These are phyloP conservation scores for Leonotis leonurus DNA, from an alignment of 257 asterid genomes.

Conservation along the genomic window DNA sequence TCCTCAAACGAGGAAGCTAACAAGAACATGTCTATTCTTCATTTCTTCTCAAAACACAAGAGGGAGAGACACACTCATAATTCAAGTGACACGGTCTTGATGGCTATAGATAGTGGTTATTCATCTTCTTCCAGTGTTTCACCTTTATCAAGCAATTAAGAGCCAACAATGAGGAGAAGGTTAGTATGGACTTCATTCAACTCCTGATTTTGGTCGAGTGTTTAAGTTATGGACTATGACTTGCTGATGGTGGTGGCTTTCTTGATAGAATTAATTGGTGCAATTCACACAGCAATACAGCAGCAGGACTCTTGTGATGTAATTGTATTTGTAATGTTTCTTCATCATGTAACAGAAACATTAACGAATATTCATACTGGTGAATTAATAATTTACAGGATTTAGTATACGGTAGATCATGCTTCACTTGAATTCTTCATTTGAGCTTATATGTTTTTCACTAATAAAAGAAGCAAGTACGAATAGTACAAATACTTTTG, in stretches of 20 bases:
- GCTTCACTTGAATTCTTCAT: background rate
- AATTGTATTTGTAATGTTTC: background rate
- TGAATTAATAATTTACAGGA: background rate
- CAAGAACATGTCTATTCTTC: constrained; percentile 44
- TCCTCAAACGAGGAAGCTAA: constrained; percentile 15
- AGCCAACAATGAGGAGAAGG: background rate
- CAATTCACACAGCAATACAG: background rate
- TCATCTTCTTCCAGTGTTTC: constrained; percentile 25
- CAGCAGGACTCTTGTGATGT: background rate
- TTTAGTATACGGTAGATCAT: background rate
- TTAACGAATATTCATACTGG: too few species aligned
- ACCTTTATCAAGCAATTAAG: constrained; percentile 18
- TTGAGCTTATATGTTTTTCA: background rate
- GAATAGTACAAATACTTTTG: background rate
- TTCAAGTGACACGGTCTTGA: constrained; percentile 17
- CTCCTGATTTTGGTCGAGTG: background rate
- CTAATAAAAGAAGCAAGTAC: background rate
- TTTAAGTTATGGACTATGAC: background rate
- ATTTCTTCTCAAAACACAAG: constrained; percentile 52
- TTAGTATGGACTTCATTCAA: background rate
- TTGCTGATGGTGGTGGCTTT: background rate
- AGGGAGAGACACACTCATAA: constrained; percentile 17
- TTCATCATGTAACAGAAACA: too few species aligned
- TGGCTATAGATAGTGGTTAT: constrained; percentile 20
- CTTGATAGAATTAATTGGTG: background rate